Conservation (phyloP, 2,329 filamentous ascomycete genomes). For the Cercospora nicotianae region DNA sequence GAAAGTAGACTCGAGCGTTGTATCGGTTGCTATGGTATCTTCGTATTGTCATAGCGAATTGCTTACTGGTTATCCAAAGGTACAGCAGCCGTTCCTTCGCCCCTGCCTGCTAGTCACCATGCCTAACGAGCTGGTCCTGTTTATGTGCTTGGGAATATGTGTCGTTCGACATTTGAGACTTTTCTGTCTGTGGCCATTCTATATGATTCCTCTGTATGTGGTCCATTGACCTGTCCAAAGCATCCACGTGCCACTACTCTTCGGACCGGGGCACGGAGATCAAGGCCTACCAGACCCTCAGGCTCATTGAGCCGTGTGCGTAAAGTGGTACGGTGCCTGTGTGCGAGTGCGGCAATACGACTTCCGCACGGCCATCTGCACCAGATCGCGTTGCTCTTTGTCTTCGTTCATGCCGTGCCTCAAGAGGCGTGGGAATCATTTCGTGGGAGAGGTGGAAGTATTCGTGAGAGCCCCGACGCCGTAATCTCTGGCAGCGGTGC, state of each 20-base stretch:
- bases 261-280: slow-evolving; percentile 5
- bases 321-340: slow-evolving; percentile 9
- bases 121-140: not conserved
- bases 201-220: not conserved
- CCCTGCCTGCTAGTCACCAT: not conserved
- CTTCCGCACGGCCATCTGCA: slow-evolving; percentile 8
- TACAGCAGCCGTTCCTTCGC: not conserved
- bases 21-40: too few species aligned
- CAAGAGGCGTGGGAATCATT: slow-evolving; percentile 4
- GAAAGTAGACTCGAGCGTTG: too few species aligned
- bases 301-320: slow-evolving; percentile 4
- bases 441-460: slow-evolving; percentile 6
- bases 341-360: slow-evolving; percentile 12
- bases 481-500: slow-evolving; percentile 8
- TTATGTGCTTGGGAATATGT: not conserved
- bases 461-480: slow-evolving; percentile 6
- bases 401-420: slow-evolving; percentile 6
- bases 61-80: too few species aligned
- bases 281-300: slow-evolving; percentile 9
- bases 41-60: too few species aligned
- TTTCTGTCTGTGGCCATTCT: not conserved
- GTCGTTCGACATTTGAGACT: not conserved
- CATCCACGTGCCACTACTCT: slow-evolving; percentile 1
- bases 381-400: slow-evolving; percentile 11
- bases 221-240: not conserved